Evolutionary conservation across 139 green algal genomes (phyloP).

Genomic region (Asterochloris erici): DNA sequence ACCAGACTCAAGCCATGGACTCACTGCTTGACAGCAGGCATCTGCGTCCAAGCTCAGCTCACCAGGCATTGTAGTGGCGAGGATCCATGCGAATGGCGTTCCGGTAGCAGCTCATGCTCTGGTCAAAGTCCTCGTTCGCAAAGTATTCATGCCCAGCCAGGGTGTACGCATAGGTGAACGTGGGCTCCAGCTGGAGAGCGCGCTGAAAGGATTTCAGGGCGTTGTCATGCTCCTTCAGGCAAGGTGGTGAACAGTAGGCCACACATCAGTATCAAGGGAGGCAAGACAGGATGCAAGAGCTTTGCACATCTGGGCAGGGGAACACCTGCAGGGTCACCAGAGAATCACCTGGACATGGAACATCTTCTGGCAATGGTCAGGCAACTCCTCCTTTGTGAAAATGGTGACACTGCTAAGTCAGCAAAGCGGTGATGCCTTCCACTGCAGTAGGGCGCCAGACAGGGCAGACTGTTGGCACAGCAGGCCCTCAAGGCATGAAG

Average conservation of each 20-base stretch:
- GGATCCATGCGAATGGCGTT: slow-evolving; percentile 78
- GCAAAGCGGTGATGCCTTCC: too few relatives aligned
- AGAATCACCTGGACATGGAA: background rate
- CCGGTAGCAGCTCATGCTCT: slow-evolving; percentile 78
- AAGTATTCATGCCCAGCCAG: slow-evolving; percentile 90
- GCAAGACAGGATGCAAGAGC: background rate
- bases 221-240: slow-evolving; percentile 72
- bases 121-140: slow-evolving; percentile 90
- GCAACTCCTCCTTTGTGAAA: too few relatives aligned
- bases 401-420: too few relatives aligned
- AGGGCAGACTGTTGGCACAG: too few relatives aligned
- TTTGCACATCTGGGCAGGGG: background rate
- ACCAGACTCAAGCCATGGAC: too few relatives aligned
- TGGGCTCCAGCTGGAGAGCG: slow-evolving; percentile 79
- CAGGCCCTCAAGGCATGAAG: too few relatives aligned
- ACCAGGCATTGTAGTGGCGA: slow-evolving; percentile 96
- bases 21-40: too few relatives aligned
- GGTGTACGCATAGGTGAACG: slow-evolving; percentile 87
- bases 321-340: background rate
- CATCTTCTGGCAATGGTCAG: too few relatives aligned
- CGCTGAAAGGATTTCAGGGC: slow-evolving; percentile 86
- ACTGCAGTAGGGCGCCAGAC: too few relatives aligned
- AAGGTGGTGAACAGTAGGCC: background rate
- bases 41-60: background rate
- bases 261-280: background rate